Base-by-base conservation (phyloP, 1,139 yeast species). In the Suhomyces bokatorum region DNA sequence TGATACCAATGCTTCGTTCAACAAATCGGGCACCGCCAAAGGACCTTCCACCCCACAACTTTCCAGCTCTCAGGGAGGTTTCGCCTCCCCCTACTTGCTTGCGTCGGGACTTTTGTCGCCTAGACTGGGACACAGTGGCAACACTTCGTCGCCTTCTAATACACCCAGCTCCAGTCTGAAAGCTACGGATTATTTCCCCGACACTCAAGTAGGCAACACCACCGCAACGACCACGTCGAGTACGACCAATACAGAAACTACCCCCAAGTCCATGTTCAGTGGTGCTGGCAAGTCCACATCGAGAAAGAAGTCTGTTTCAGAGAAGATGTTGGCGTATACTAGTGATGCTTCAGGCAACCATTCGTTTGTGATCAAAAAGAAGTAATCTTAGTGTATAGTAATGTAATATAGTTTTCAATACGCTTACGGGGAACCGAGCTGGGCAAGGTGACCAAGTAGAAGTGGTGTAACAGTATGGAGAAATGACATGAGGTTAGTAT, bases 61-160 rank as follows among this genome's bases (percentile, higher is more conserved):
- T 3, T 48, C 62, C 14, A 46, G 54, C 13, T 43, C 59, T 4
- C 64, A 54, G 37, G 56, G 61, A 35, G 85, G 85, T 0, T 78
- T 82, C 60, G 75, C 81, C 0, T 79, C 86, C 1, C 86, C 87
- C 2, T 82, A 79, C 50, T 65, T 81, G 40, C 61, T 81, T 46
- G 84, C 86, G 0, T 73, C 84, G 0, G 85, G 85, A 0, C 50
- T 77, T 39, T 60, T 74, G 35, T 75, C 85, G 4, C 81, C 83
- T 3, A 74, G 70, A 50, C 70, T 63, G 54, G 68, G 59, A 8
- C 43, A 43, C 34, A 55, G 62, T 39, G 48, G 50, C 16, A 47
- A 48, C 14, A 47, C 53, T 1, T 45, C 54, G 1, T 54, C 65
- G 14, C 59, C 70, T 7, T 58, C 57, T 2, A 56, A 54, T 3